Evolutionary conservation across 768 basidiomycete species (phyloP).

Genomic region (Naganishia randhawae): DNA sequence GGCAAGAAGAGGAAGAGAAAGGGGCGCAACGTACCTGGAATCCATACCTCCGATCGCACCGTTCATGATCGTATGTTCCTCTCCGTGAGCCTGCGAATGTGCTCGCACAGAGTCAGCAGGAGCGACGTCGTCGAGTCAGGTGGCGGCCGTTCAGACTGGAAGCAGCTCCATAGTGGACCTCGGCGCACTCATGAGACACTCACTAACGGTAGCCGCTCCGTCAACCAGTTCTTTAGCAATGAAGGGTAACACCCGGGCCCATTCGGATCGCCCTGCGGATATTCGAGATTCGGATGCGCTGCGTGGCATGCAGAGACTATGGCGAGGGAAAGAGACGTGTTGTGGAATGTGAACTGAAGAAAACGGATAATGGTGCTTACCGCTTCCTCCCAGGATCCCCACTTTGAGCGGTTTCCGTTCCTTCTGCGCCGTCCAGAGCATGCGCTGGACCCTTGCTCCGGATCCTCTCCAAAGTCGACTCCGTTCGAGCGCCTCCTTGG

Average conservation of each 20-base stretch:
- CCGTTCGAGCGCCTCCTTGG: constrained; percentile 35
- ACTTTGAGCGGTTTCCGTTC: constrained; percentile 36
- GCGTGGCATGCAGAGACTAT: constrained; percentile 48
- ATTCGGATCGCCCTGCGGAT: constrained; percentile 43
- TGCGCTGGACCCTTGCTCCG: constrained; percentile 39
- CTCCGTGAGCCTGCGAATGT: not conserved
- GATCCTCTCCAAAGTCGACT: constrained; percentile 37
- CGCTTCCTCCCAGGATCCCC: constrained; percentile 46
- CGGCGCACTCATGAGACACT: too few relatives aligned
- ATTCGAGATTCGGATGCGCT: constrained; percentile 39
- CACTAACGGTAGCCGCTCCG: constrained; percentile 39
- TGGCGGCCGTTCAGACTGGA: too few relatives aligned
- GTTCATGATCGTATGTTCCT: constrained; percentile 38
- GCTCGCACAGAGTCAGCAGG: not conserved
- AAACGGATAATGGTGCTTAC: constrained; percentile 32
- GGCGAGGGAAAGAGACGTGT: not conserved
- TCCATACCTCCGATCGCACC: constrained; percentile 50
- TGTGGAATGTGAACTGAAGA: constrained; percentile 4
- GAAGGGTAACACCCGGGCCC: constrained; percentile 49
- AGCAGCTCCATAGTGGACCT: too few relatives aligned
- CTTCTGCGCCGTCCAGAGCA: constrained; percentile 39
- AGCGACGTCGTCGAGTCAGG: too few relatives aligned
- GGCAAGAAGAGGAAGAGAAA: not conserved
- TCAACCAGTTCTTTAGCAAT: constrained; percentile 41
- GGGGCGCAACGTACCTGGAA: constrained; percentile 7